Evolutionary conservation across 129 eudicot species (phyloP).

Genomic region (Artemisia argyi): DNA sequence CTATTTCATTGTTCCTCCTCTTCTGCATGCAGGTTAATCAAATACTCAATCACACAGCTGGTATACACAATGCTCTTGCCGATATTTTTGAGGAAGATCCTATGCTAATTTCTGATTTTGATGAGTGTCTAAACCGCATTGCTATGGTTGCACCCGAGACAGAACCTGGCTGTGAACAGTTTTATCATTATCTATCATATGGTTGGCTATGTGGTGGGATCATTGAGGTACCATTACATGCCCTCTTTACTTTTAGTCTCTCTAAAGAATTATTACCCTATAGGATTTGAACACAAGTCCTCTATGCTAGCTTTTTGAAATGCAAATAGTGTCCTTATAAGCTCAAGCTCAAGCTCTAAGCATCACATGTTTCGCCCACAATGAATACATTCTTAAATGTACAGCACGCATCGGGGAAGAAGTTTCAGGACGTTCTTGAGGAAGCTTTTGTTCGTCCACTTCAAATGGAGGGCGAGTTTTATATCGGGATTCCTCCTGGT

Average conservation of each 20-base stretch:
- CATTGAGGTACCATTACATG: constrained; percentile 58
- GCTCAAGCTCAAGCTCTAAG: too few relatives aligned
- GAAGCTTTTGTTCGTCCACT: constrained; percentile 71
- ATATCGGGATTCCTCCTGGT: constrained; percentile 83
- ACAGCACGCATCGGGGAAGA: constrained; percentile 74
- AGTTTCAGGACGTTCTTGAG: constrained; percentile 73
- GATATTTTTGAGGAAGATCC: constrained; percentile 50
- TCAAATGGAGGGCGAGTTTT: constrained; percentile 66
- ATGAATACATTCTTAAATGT: constrained; percentile 9
- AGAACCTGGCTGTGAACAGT: constrained; percentile 66
- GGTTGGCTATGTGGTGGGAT: constrained; percentile 97
- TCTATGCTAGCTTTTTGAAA: too few relatives aligned
- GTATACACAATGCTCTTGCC: constrained; percentile 51
- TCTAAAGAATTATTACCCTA: too few relatives aligned
- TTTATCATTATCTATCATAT: constrained; percentile 73
- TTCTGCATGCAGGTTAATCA: constrained; percentile 61
- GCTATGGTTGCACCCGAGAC: constrained; percentile 52
- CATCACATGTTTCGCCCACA: too few relatives aligned
- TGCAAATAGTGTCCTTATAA: too few relatives aligned
- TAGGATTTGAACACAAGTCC: background rate
- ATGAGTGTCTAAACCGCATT: constrained; percentile 57
- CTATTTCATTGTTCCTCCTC: too few relatives aligned
- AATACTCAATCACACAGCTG: constrained; percentile 8
- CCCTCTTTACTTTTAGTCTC: too few relatives aligned
- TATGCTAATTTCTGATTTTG: constrained; percentile 52